Base-by-base conservation (phyloP, 306 rosid genomes). In the Pterocarpus santalinus region DNA sequence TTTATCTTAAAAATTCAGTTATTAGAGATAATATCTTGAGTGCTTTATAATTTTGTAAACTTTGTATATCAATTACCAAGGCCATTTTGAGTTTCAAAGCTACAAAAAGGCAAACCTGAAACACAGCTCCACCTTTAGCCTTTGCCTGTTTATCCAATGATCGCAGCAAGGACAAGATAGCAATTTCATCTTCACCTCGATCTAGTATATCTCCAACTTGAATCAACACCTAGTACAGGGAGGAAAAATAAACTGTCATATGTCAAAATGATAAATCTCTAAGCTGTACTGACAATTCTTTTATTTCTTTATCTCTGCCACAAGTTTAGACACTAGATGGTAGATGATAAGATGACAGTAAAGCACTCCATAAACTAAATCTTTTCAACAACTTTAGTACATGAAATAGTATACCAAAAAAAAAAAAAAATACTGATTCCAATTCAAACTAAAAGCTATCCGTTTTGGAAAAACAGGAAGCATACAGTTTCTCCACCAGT, bases 161-260 rank as follows among this genome's bases (percentile, higher is more conserved):
- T 72, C 91, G 83, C 39, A 95, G 88, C 89, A 93, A 85, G 63
- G 99, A 95, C 74, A 95, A 72, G 87, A 93, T 95, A 14, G 98
- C 98, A 61, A 95, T 91, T 82, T 95, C 99, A 86, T 93, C 97
- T 71, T 93, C 96, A 64, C 99, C 99, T 81, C 98, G 91, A 68
- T 95, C 99, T 62, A 95, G 92, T 84, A 93, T 85, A 86, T 95
- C 99, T 66, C 99, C 99, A 56, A 95, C 93, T 85, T 95, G 99
- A 87, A 95, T 66, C 86, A 95, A 79, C 49, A 95, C 97, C 99
- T 95, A 84, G 8, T 32, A 49, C 44, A 60, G 7, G 75, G 55
- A 49, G 33, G 16, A 61, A 43, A 73, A 33, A 5, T 2, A 46
- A 81, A 68, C 51, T 3, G 4, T 30, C 71, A 61, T 32, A 5